phyloP scores from a whole-genome alignment of 2,329 filamentous ascomycete species.

The Fusarium sterilihyphosum region DNA sequence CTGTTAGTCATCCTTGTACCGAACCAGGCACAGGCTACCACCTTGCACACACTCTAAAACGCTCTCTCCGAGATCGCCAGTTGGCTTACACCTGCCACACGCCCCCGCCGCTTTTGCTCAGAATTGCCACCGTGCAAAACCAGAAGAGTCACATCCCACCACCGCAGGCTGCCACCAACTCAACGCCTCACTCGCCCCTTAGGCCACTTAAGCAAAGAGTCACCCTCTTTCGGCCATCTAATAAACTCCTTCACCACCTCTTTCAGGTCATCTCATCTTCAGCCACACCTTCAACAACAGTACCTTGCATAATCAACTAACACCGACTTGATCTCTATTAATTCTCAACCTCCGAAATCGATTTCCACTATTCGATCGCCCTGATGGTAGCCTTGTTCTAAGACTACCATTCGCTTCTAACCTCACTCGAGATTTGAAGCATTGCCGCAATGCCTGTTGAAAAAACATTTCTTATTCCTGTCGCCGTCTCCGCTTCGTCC shows the following conservation, averaged over 20 bases:
- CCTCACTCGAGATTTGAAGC: constrained; percentile 44
- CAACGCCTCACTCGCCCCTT: constrained; percentile 46
- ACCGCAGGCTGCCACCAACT: constrained; percentile 41
- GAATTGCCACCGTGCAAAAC: constrained; percentile 50
- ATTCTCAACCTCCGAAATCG: constrained; percentile 18
- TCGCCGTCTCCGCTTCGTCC: constrained; percentile 70
- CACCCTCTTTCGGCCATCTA: constrained; percentile 42
- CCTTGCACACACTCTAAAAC: constrained; percentile 47
- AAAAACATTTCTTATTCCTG: constrained; percentile 62
- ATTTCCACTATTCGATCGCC: constrained; percentile 22
- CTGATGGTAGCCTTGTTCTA: constrained; percentile 51
- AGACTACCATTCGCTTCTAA: constrained; percentile 43
- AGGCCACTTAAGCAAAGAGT: constrained; percentile 49
- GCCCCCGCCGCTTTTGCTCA: constrained; percentile 45
- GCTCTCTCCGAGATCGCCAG: constrained; percentile 53
- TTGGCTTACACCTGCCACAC: constrained; percentile 45
- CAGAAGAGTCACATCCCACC: constrained; percentile 51
- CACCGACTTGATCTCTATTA: constrained; percentile 32
- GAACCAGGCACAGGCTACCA: constrained; percentile 40
- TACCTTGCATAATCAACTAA: constrained; percentile 46
- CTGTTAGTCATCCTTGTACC: constrained; percentile 40
- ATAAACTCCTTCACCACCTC: constrained; percentile 45
- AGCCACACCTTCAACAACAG: constrained; percentile 40
- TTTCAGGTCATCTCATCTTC: constrained; percentile 34
- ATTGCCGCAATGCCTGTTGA: constrained; percentile 68